Conservation (phyloP, 83 land plant species). For the Picea abies region DNA sequence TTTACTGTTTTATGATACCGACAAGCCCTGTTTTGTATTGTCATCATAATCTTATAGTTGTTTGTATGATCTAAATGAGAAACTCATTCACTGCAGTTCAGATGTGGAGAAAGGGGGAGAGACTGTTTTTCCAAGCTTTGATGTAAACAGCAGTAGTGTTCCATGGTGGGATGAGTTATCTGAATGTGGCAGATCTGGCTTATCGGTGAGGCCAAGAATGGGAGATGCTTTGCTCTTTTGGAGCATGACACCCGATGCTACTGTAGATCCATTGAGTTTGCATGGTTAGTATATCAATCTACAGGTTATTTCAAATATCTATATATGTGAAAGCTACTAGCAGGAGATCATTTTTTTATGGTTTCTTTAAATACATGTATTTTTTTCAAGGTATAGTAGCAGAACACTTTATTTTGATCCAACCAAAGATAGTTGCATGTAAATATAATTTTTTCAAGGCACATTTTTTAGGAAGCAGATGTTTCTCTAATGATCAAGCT, state of each 20-base stretch:
- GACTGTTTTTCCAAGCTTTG: conserved; percentile 35
- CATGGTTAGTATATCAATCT: conserved; percentile 32
- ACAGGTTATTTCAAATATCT: background rate
- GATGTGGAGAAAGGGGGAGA: conserved; percentile 35
- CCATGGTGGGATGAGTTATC: conserved; percentile 20
- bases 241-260: conserved; percentile 56
- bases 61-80: background rate
- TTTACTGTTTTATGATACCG: conserved; percentile 17
- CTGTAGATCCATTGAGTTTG: conserved; percentile 41
- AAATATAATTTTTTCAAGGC: too few species aligned
- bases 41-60: background rate
- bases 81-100: background rate
- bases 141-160: conserved; percentile 20
- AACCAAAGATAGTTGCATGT: too few species aligned
- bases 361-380: background rate
- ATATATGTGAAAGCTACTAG: background rate
- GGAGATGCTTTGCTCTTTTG: conserved; percentile 54
- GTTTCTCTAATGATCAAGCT: background rate
- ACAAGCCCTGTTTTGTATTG: background rate
- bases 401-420: background rate
- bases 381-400: background rate
- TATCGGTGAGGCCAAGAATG: conserved; percentile 20
- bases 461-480: background rate
- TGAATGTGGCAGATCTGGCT: conserved; percentile 18
- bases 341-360: background rate